A percentile compares a stretch with the other conserved stretches of the same genome.
Evolutionary conservation across 148 eudicot species (phyloP).

Genomic region (Amaranthus hypochondriacus): DNA sequence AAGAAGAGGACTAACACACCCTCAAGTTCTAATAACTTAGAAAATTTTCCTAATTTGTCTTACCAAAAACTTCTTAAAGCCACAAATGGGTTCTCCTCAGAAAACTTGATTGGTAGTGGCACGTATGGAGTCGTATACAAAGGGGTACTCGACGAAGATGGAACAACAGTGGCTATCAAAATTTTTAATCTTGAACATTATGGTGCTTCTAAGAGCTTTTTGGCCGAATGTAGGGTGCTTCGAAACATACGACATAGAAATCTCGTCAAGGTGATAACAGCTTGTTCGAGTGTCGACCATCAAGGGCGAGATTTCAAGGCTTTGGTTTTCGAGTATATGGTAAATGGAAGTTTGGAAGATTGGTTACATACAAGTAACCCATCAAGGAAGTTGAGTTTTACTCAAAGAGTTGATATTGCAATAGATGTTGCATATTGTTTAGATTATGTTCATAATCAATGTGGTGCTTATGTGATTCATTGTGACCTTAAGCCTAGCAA

Average conservation of each 20-base stretch:
- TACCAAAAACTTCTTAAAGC: conserved; percentile 20
- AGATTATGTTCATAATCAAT: conserved; percentile 29
- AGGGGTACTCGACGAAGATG: conserved; percentile 7
- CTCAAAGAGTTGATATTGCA: conserved; percentile 12
- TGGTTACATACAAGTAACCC: conserved; percentile 4
- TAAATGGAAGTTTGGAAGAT: conserved; percentile 15
- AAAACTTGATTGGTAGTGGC: conserved; percentile 19
- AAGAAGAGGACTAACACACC: neutral
- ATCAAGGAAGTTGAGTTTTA: neutral
- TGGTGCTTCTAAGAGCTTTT: conserved; percentile 5
- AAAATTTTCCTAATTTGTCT: conserved; percentile 8
- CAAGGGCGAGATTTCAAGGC: conserved; percentile 14
- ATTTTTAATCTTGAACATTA: neutral
- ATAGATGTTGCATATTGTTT: conserved; percentile 31
- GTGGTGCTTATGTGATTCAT: conserved; percentile 20
- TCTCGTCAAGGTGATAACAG: conserved; percentile 15
- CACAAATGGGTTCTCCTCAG: conserved; percentile 22
- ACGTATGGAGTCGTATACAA: conserved; percentile 24
- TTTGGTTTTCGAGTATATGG: conserved; percentile 17
- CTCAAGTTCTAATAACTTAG: neutral
- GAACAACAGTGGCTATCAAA: conserved; percentile 8
- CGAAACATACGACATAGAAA: conserved; percentile 13
- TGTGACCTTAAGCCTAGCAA: conserved; percentile 34
- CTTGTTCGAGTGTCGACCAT: conserved; percentile 14
- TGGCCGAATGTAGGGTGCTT: conserved; percentile 14